Percentiles rank a stretch among this genome's conserved stretches.
phyloP scores from a whole-genome alignment of 2,329 filamentous ascomycete species.

The Colletotrichum musae region DNA sequence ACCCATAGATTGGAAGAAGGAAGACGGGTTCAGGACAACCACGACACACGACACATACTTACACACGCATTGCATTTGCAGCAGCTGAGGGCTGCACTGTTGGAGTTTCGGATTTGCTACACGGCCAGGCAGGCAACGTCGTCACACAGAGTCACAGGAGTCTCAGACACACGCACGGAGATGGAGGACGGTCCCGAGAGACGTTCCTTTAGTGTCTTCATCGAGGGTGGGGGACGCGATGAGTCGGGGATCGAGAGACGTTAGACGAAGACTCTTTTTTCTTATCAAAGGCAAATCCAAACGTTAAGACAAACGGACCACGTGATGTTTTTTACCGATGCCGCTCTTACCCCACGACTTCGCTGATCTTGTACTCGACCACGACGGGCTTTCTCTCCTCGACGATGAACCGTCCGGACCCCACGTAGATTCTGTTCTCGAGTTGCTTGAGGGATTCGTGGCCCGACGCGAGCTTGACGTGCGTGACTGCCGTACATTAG shows the following conservation, averaged over 20 bases:
- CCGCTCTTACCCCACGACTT: conserved; percentile 47
- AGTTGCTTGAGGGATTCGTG: conserved; percentile 51
- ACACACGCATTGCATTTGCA: conserved; percentile 39
- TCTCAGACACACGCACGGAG: conserved; percentile 10
- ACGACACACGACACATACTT: conserved; percentile 17
- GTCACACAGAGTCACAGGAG: conserved; percentile 11
- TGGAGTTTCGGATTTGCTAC: conserved; percentile 41
- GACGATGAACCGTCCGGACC: conserved; percentile 57
- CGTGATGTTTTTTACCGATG: background rate
- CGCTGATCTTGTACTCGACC: conserved; percentile 61
- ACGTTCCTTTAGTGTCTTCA: background rate
- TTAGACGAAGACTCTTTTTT: conserved; percentile 5
- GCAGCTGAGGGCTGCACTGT: conserved; percentile 38
- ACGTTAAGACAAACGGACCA: background rate
- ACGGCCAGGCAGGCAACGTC: conserved; percentile 32
- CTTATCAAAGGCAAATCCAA: conserved; percentile 18
- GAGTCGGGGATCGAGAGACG: conserved; percentile 4
- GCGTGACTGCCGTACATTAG: conserved; percentile 48
- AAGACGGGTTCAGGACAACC: conserved; percentile 19
- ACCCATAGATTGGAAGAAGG: conserved; percentile 1
- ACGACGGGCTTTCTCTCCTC: conserved; percentile 50
- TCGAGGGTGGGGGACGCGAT: background rate
- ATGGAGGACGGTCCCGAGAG: conserved; percentile 7
- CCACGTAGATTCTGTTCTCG: conserved; percentile 57
- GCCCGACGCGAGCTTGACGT: conserved; percentile 56